Conservation (phyloP, 257 asterid species). For the Forsythia suspensa region DNA sequence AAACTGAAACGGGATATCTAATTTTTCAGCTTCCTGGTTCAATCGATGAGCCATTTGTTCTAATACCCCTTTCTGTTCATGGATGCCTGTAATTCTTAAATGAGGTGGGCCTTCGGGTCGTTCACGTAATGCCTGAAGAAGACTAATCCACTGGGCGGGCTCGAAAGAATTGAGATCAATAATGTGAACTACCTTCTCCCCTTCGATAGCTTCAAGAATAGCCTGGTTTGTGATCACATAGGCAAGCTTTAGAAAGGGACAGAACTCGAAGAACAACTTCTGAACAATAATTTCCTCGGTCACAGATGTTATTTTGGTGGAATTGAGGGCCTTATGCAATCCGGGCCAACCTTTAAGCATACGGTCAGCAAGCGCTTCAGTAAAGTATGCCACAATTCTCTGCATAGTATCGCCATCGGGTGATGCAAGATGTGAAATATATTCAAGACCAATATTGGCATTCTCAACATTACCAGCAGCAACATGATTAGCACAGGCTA, state of each 20-base stretch:
- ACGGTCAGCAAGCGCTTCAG: slow-evolving; percentile 75
- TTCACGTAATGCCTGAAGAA: slow-evolving; percentile 46
- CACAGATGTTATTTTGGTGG: slow-evolving; percentile 32
- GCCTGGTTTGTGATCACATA: slow-evolving; percentile 73
- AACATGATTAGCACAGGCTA: slow-evolving; percentile 61
- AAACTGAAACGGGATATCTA: slow-evolving; percentile 70
- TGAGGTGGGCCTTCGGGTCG: slow-evolving; percentile 76
- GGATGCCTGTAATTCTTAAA: slow-evolving; percentile 64
- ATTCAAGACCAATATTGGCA: slow-evolving; percentile 65
- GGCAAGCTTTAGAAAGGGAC: slow-evolving; percentile 66
- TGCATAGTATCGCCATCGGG: slow-evolving; percentile 81
- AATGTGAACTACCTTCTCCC: slow-evolving; percentile 65
- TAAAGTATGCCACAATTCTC: slow-evolving; percentile 66
- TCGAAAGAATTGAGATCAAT: slow-evolving; percentile 59
- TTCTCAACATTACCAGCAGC: slow-evolving; percentile 61
- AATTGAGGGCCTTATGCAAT: slow-evolving; percentile 62
- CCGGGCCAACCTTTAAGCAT: slow-evolving; percentile 66
- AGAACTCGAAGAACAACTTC: slow-evolving; percentile 53
- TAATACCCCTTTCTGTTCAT: slow-evolving; percentile 51
- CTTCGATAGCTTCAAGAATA: slow-evolving; percentile 76
- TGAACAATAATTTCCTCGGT: slow-evolving; percentile 40
- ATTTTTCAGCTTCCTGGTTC: slow-evolving; percentile 62
- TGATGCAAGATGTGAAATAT: slow-evolving; percentile 65
- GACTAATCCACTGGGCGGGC: slow-evolving; percentile 67
- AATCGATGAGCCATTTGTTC: slow-evolving; percentile 50